A percentile compares a stretch with the other conserved stretches of the same genome.
These are phyloP conservation scores for Pythium scleroteichum DNA, from an alignment of 352 stramenopile species.

Conservation along the genomic window DNA sequence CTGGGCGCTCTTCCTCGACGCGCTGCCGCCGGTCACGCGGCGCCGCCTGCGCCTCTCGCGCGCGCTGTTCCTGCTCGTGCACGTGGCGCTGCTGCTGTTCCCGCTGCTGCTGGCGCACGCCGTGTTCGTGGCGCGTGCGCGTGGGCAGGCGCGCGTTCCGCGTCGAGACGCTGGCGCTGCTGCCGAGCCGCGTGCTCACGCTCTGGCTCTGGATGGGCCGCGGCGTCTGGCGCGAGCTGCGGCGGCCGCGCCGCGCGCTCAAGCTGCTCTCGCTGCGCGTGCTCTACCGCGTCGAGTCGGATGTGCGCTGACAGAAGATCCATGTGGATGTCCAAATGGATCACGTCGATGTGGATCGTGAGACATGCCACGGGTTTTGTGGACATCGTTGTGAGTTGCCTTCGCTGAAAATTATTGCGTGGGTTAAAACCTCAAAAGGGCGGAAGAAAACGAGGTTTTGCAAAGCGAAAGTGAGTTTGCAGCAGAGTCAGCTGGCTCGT, in stretches of 20 bases:
- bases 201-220: conserved; percentile 11
- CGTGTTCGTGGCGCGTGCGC: neutral
- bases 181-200: conserved; percentile 9
- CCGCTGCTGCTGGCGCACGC: conserved; percentile 15
- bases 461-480: neutral
- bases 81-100: neutral
- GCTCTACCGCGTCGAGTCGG: conserved; percentile 1
- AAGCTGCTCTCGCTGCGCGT: conserved; percentile 15
- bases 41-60: neutral
- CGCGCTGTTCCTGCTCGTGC: neutral
- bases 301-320: too few species aligned
- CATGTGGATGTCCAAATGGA: too few species aligned
- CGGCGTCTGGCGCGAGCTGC: conserved; percentile 13
- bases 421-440: neutral
- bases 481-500: too few species aligned
- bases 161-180: neutral
- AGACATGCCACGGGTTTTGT: too few species aligned
- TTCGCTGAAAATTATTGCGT: too few species aligned
- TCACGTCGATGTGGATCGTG: too few species aligned
- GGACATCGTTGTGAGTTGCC: too few species aligned
- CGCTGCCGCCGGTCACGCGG: conserved; percentile 12
- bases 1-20: conserved; percentile 16
- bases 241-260: conserved; percentile 5
- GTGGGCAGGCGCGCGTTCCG: conserved; percentile 3
- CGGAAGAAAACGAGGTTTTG: neutral